Percentiles rank a stretch among this genome's conserved stretches.
These are phyloP conservation scores for Pulveroboletus sp. DNA, from an alignment of 768 basidiomycete genomes.

Conservation along the genomic window DNA sequence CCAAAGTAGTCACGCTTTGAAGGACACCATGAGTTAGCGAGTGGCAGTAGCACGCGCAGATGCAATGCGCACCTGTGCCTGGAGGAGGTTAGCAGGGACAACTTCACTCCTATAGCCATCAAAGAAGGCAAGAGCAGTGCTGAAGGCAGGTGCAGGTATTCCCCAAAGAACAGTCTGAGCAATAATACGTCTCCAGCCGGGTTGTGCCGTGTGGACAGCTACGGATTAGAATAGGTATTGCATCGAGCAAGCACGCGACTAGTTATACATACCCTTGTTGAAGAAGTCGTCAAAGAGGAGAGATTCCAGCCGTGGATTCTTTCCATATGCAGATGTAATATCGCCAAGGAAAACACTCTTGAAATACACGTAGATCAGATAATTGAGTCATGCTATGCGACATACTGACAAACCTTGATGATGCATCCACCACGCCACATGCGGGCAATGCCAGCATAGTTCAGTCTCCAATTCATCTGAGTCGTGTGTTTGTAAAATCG, in stretches of 20 bases:
- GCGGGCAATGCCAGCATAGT: conserved; percentile 94
- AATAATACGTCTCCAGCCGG: conserved; percentile 95
- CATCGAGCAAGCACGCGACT: neutral
- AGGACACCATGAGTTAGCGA: conserved; percentile 5
- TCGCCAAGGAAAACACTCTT: conserved; percentile 92
- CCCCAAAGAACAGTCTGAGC: conserved; percentile 98
- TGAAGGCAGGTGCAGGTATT: conserved; percentile 95
- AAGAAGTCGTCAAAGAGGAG: conserved; percentile 97
- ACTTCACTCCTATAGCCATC: conserved; percentile 97
- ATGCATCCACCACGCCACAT: conserved; percentile 99
- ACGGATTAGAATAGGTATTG: conserved; percentile 1
- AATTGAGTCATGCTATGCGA: conserved; percentile 7
- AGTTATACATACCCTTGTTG: conserved; percentile 62
- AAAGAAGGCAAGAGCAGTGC: conserved; percentile 97
- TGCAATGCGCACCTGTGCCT: conserved; percentile 65
- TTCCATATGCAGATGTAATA: conserved; percentile 86
- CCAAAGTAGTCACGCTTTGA: conserved; percentile 94
- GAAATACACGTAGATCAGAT: conserved; percentile 7
- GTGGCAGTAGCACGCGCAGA: neutral
- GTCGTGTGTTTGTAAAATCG: conserved; percentile 3
- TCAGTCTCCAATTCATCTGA: conserved; percentile 82
- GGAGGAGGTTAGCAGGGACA: conserved; percentile 90
- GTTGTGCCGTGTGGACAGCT: conserved; percentile 92
- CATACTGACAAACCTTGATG: conserved; percentile 64
- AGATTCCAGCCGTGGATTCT: conserved; percentile 81